Conservation (phyloP, 495 filamentous ascomycete species). For the Astrothelium macrocarpum region DNA sequence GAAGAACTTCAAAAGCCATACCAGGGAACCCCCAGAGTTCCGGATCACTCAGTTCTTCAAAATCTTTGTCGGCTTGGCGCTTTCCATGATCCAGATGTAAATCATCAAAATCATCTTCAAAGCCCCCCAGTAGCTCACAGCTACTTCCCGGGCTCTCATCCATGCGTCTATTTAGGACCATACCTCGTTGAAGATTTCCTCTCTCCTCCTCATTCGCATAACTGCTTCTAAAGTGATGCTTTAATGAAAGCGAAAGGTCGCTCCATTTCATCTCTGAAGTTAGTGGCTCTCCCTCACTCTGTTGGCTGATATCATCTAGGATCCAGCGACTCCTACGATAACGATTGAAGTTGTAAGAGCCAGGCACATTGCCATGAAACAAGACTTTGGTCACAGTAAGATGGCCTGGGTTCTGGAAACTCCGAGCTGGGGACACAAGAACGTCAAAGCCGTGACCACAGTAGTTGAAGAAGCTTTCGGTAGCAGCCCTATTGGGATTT, state of each 20-base stretch:
- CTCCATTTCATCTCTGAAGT: constrained; percentile 73
- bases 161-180: constrained; percentile 84
- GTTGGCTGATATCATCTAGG: constrained; percentile 45
- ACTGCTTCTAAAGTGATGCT: constrained; percentile 59
- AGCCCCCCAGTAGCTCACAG: constrained; percentile 69
- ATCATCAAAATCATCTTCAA: constrained; percentile 59
- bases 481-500: constrained; percentile 38
- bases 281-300: constrained; percentile 28
- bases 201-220: constrained; percentile 54
- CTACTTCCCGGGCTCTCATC: constrained; percentile 87
- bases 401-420: constrained; percentile 41
- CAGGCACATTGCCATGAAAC: constrained; percentile 87
- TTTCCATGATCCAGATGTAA: background rate
- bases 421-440: constrained; percentile 68
- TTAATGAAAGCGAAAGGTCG: constrained; percentile 54
- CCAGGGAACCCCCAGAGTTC: constrained; percentile 92
- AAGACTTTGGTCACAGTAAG: constrained; percentile 82
- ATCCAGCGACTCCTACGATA: constrained; percentile 85
- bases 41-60: constrained; percentile 54
- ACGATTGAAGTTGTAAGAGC: constrained; percentile 92
- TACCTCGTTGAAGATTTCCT: constrained; percentile 57
- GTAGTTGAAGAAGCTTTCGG: constrained; percentile 93
- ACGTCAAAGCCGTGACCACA: constrained; percentile 92
- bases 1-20: constrained; percentile 87
- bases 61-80: constrained; percentile 14